These are phyloP conservation scores for Carex arenaria DNA, from an alignment of 202 grass and related monocot genomes.

Conservation along the genomic window DNA sequence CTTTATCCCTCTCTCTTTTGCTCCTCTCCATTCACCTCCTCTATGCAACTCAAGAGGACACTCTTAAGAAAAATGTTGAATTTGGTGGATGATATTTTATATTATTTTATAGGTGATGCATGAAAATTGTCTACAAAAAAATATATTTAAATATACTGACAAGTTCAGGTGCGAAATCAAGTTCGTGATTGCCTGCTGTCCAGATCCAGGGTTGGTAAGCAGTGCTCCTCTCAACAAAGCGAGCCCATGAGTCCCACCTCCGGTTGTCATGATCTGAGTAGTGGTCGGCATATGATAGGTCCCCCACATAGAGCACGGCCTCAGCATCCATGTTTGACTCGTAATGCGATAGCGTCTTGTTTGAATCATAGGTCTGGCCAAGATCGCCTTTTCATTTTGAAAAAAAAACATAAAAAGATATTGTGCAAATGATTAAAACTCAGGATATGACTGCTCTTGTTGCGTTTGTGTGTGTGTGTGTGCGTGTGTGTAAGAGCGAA, in stretches of 20 bases:
- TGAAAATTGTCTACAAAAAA: neutral
- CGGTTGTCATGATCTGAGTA: conserved; percentile 75
- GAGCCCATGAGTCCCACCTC: conserved; percentile 92
- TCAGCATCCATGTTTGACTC: conserved; percentile 51
- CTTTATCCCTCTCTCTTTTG: no score
- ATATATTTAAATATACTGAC: conserved; percentile 32
- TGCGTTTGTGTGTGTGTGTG: neutral
- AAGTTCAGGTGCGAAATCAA: conserved; percentile 81
- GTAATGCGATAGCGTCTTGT: conserved; percentile 70
- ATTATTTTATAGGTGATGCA: neutral
- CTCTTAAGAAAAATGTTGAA: neutral
- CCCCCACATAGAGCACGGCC: conserved; percentile 67
- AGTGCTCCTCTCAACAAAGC: conserved; percentile 76
- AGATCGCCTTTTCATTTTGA: conserved; percentile 64
- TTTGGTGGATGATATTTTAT: neutral
- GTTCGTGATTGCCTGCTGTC: conserved; percentile 87
- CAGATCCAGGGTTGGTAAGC: conserved; percentile 97
- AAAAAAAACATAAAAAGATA: neutral
- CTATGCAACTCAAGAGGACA: no score
- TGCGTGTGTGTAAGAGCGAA: neutral
- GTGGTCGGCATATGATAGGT: conserved; percentile 80
- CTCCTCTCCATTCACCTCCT: no score
- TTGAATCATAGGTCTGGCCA: conserved; percentile 69
- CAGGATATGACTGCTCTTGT: neutral
- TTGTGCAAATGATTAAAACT: neutral